Base-by-base conservation (phyloP, 2,329 filamentous ascomycete genomes). In the Aspergillaceae sp. region DNA sequence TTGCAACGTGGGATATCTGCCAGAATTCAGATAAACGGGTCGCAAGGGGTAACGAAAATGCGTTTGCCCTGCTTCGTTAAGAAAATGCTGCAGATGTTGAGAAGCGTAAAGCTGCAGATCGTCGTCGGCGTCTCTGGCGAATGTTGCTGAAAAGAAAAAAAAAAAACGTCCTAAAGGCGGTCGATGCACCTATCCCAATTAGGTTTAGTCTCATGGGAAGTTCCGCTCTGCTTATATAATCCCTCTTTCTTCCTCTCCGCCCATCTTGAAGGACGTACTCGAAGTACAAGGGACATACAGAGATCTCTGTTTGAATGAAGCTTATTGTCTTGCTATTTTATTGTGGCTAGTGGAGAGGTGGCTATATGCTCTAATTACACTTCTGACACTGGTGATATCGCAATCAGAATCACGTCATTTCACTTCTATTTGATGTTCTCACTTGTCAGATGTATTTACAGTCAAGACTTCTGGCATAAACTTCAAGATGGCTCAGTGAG, bases 161-260 rank as follows among this genome's bases (percentile, higher is more conserved):
- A 69, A 64, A 69, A 69, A 69, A 66, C 63, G 68, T 67, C 62
- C 64, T 60, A 38, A 57, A 63, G 54, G 48, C 49, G 51, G 50
- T 47, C 46, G 38, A 56, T 50, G 53, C 57, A 54, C 65, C 67
- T 63, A 54, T 36, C 62, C 60, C 33, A 10, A 54, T 58, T 1
- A 5, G 58, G 62, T 5, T 51, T 65, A 65, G 63, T 28, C 44
- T 35, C 10, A 27, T 41, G 32, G 26, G 35, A 29, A 44, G 43
- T 46, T 53, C 47, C 48, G 43, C 49, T 49, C 45, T 40, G 47
- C 56, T 63, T 63, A 64, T 64, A 60, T 62, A 65, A 65, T 66
- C 58, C 10, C 26, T 32, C 19, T 38, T 47, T 19, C 19, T 19
- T 19, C 19, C 28, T n/a, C 32, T 37, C 36, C 36, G 36, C 36